These are phyloP conservation scores for Rhodotorula graminis DNA, from an alignment of 768 basidiomycete genomes.

Conservation along the genomic window DNA sequence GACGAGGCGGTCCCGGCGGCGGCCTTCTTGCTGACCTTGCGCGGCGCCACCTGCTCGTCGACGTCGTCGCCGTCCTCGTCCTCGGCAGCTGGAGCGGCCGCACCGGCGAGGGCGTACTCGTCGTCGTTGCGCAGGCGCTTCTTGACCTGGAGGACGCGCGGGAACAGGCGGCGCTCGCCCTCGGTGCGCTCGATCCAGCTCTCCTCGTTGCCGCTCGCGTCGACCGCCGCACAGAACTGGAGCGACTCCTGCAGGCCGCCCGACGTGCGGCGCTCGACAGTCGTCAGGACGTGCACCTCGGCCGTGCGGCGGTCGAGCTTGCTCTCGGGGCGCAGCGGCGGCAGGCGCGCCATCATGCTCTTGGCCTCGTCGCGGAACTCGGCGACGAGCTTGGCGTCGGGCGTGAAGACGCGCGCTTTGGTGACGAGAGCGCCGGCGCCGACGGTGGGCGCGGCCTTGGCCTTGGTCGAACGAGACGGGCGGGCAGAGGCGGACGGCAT, in stretches of 20 bases:
- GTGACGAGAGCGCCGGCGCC: too few species aligned
- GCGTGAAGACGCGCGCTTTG: not conserved
- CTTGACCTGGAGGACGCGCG: not conserved
- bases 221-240: conserved; percentile 10
- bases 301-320: not conserved
- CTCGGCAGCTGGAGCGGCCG: not conserved
- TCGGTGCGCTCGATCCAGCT: conserved; percentile 12
- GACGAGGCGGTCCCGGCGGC: too few species aligned
- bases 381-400: conserved; percentile 8
- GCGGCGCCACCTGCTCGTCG: not conserved
- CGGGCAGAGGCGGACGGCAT: too few species aligned
- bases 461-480: too few species aligned
- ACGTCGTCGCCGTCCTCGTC: not conserved
- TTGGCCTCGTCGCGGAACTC: conserved; percentile 14
- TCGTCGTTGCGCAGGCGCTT: conserved; percentile 13
- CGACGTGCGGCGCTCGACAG: conserved; percentile 5
- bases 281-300: not conserved
- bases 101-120: not conserved
- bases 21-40: not conserved
- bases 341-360: conserved; percentile 1
- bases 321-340: conserved; percentile 1
- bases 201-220: not conserved
- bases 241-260: conserved; percentile 2
- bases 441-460: too few species aligned
- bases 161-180: conserved; percentile 9